Base-by-base conservation (phyloP, 2,329 filamentous ascomycete genomes). In the Penicillium expansum region DNA sequence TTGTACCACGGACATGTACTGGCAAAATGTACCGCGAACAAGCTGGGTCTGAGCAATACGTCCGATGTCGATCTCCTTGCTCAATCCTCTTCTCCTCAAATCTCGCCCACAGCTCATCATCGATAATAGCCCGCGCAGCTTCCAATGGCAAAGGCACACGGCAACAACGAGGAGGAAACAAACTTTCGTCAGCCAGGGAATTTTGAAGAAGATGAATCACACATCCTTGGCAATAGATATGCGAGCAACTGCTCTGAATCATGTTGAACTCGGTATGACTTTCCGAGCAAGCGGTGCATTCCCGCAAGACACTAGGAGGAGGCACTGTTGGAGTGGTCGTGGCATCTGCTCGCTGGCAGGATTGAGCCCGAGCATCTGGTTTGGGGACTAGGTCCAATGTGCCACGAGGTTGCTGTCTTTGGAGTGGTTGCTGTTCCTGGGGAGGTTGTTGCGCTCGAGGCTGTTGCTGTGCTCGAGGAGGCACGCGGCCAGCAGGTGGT, bases 91-190 rank as follows among this genome's bases (percentile, higher is more conserved):
- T 69, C 18, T 62, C 51, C 29, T 67, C 56, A 16, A 64, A 65
- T 11, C n/a, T 13, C 13, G 11, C 41, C 22, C 32, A 52, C 9
- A 60, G 10, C 1, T 49, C 54, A 22, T 30, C 20, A 10, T 45
- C 43, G 9, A 69, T 47, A 33, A 62, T 56, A 4, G 41, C 20
- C 1, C 52, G 47, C 11, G 56, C 48, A 8, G 32, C 24, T 6
- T 41, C 38, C 2, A 67, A 35, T 8, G 61, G 54, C n/a, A 71
- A 67, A 1, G 44, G 6, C 37, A 62, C 24, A 13, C 62, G 58
- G 47, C 69, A 73, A 48, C 69, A 72, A 13, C 65, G 61, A 10
- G 67, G 67, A 14, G 70, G 70, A 48, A 67, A 71, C 1, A 69
- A 42, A 1, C 62, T 56, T 39, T 70, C 62, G 30, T 71, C 67